These are phyloP conservation scores for Metschnikowia kunwiensis DNA, from an alignment of 805 yeast genomes.

Conservation along the genomic window DNA sequence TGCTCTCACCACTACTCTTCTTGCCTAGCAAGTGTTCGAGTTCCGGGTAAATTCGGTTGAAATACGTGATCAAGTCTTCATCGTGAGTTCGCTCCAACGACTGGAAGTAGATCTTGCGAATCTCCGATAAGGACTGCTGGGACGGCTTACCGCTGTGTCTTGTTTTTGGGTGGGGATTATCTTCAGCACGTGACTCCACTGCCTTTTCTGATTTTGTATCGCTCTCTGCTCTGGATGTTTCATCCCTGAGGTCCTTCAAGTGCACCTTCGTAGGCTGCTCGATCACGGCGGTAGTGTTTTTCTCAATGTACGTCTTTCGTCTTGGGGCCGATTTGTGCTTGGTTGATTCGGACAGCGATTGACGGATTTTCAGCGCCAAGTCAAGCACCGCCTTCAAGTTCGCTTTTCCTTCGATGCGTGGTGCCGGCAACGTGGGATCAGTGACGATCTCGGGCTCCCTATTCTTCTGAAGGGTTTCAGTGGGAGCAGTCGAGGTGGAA, in stretches of 20 bases:
- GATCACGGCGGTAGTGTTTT: neutral
- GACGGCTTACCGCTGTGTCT: neutral
- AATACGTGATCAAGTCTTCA: slow-evolving; percentile 9
- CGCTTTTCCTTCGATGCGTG: slow-evolving; percentile 1
- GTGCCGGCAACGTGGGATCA: neutral
- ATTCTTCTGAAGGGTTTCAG: neutral
- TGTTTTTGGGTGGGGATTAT: too few relatives aligned
- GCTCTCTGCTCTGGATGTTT: too few relatives aligned
- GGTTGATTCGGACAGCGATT: neutral
- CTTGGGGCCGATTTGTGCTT: neutral
- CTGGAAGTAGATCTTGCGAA: slow-evolving; percentile 4
- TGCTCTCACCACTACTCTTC: neutral
- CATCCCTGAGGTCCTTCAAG: slow-evolving; percentile 1
- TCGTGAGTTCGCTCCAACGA: slow-evolving; percentile 4
- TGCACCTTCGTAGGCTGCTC: slow-evolving; percentile 1
- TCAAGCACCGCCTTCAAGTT: slow-evolving; percentile 7
- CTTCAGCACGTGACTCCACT: too few relatives aligned
- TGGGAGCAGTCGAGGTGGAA: neutral
- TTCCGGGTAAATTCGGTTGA: slow-evolving; percentile 11
- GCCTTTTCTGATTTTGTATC: too few relatives aligned
- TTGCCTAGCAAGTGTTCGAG: slow-evolving; percentile 9
- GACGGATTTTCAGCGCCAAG: neutral
- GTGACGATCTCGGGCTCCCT: neutral
- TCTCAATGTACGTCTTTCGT: neutral
- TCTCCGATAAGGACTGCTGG: slow-evolving; percentile 2